Evolutionary conservation across 2,329 filamentous ascomycete genomes (phyloP).

Genomic region (Aspergillus tanneri): DNA sequence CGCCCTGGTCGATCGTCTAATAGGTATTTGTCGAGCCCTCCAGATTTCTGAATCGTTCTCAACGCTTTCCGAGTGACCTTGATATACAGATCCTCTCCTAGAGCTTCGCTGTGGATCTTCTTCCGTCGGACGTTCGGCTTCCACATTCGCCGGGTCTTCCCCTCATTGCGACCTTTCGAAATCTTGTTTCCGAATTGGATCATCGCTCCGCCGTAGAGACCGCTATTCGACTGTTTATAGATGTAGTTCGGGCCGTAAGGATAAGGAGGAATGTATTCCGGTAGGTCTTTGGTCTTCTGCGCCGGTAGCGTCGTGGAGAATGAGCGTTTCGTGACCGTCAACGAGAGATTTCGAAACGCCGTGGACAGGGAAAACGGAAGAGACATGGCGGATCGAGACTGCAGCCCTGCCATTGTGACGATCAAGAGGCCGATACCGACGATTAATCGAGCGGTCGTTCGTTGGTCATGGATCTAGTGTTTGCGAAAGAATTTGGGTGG

Average conservation of each 20-base stretch:
- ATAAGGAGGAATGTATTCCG: constrained; percentile 46
- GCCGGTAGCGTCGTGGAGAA: constrained; percentile 39
- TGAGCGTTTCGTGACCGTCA: constrained; percentile 37
- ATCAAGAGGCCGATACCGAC: constrained; percentile 8
- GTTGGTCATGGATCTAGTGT: no score
- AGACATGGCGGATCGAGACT: constrained; percentile 31
- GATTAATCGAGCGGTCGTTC: constrained; percentile 14
- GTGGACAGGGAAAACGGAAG: constrained; percentile 37
- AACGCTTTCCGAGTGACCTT: constrained; percentile 48
- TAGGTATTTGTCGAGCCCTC: constrained; percentile 88
- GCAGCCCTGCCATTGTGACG: constrained; percentile 33
- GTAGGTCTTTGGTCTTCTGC: constrained; percentile 35
- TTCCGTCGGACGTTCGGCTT: constrained; percentile 51
- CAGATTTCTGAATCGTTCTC: constrained; percentile 71
- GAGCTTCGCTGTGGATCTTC: constrained; percentile 47
- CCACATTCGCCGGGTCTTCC: constrained; percentile 51
- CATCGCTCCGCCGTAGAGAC: constrained; percentile 48
- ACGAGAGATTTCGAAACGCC: constrained; percentile 41
- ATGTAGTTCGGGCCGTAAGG: constrained; percentile 45
- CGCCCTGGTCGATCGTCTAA: constrained; percentile 74
- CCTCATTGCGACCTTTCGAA: constrained; percentile 49
- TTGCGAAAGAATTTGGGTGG: constrained; percentile 34
- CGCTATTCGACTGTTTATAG: constrained; percentile 49
- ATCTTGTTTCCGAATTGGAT: constrained; percentile 54
- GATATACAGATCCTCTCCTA: constrained; percentile 44